These are phyloP conservation scores for Lagenaria siceraria DNA, from an alignment of 306 rosid species.

Conservation along the genomic window DNA sequence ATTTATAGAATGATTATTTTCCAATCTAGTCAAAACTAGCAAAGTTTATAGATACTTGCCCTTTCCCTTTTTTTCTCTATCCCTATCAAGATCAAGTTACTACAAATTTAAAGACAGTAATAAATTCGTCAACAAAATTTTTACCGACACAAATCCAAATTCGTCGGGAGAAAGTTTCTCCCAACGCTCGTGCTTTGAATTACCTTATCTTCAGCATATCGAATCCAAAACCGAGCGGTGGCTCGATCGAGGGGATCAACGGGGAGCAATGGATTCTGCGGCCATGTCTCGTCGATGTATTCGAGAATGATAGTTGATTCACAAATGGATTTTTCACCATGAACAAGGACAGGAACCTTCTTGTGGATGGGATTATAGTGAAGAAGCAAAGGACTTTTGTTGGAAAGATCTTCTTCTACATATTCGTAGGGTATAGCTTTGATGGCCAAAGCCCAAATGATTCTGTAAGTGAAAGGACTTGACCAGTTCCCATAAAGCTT, in stretches of 20 bases:
- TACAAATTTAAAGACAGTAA: too few relatives aligned
- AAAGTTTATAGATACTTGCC: too few relatives aligned
- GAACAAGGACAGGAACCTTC: slow-evolving; percentile 41
- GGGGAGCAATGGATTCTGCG: slow-evolving; percentile 17
- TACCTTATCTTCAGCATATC: slow-evolving; percentile 22
- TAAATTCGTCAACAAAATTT: too few relatives aligned
- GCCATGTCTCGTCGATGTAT: slow-evolving; percentile 36
- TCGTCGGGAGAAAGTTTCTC: too few relatives aligned
- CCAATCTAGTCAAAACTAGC: too few relatives aligned
- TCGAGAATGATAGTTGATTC: slow-evolving; percentile 39
- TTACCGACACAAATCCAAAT: too few relatives aligned
- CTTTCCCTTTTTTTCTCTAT: too few relatives aligned
- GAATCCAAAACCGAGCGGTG: slow-evolving; percentile 23
- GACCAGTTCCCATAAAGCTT: background rate
- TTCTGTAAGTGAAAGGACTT: background rate
- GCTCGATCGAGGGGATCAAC: slow-evolving; percentile 17
- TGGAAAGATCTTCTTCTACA: slow-evolving; percentile 22
- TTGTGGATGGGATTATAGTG: slow-evolving; percentile 29
- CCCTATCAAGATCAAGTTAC: too few relatives aligned
- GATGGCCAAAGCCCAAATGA: background rate
- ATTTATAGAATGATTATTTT: too few relatives aligned
- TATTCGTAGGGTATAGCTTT: background rate
- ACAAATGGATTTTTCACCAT: slow-evolving; percentile 25
- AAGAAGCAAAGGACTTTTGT: slow-evolving; percentile 27
- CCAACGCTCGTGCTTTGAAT: too few relatives aligned